Base-by-base conservation (phyloP, 257 asterid species). In the Rubia yunnanensis region DNA sequence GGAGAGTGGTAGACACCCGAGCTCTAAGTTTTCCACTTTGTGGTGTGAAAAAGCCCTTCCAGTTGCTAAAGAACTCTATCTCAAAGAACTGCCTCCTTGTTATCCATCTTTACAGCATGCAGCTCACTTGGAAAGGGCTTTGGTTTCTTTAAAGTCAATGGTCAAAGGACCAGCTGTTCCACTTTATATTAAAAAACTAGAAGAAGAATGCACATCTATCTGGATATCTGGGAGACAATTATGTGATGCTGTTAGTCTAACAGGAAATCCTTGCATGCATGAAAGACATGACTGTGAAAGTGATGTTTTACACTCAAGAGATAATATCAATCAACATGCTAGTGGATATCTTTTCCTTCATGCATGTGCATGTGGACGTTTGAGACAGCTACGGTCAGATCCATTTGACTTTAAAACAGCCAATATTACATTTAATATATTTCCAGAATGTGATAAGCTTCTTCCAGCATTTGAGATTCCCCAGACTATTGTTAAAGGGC, bases 281-380 rank as follows among this genome's bases (percentile, higher is more conserved):
- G 91, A 75, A 67, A 86, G 82, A 76, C 97, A 94, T 60, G 84
- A 81, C 52, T 72, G 34, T 53, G 73, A 65, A 63, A 36, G 61
- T 66, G 73, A 69, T 49, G 70, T 57, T 65, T 31, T 65, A 8
- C 77, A 65, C 71, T 64, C 83, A 26, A 68, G 53, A 7, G 85
- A 74, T 53, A 79, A 75, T 64, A 69, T 72, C 48, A 80, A 77
- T 72, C 78, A 80, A 55, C 99, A 94, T 86, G 88, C 94, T 46
- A 90, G 99, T 76, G 97, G 97, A 72, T 86, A 72, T 67, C 88
- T 84, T 27, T 94, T 90, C 81, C 96, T 94, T 75, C 97, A 94
- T 78, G 96, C 96, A n/a, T 94, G 99, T 84, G 94, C 91, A 20
- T 94, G 99, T 80, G 97, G 99, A 35, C 99, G 99, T 63, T 83